Base-by-base conservation (phyloP, 306 rosid species). In the Ochetophila trinervis region DNA sequence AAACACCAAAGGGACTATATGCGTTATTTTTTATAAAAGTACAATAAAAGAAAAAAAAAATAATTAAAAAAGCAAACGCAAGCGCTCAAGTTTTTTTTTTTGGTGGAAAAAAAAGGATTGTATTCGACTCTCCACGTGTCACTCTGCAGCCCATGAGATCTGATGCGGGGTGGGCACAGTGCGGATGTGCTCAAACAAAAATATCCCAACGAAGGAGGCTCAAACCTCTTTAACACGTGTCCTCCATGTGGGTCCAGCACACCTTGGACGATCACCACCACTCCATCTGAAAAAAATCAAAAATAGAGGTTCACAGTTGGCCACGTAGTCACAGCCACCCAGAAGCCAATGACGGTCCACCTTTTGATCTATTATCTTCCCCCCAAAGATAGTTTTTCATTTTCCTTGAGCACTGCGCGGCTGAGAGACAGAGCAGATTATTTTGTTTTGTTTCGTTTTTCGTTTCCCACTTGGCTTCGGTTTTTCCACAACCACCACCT, bases 291-390 rank as follows among this genome's bases (percentile, higher is more conserved):
- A 24, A 24, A 65, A 52, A 62, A 65, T 59, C 69, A 56, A 32
- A 78, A 71, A 1, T 27, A 49, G 70, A 70, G 88, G 90, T 66
- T 11, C 20, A 57, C 0, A 62, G 2, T 4, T 1, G 0, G 63
- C 84, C 94, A 87, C 88, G 78, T 84, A 78, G 65, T 5, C 47
- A 1, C 1, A 2, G 2, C 51, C 65, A 20, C 47, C 61, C 51
- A 13, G 27, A 44, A 42, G 44, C 74, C 78, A 82, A 73, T 73
- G 75, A 53, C 82, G 35, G 56, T 72, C 70, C 3, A 18, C 76
- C 81, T 77, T 74, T 75, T 53, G 86, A 87, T 83, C 74, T 42
- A 32, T 24, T 15, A 32, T 36, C 62, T 45, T 13, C 30, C 6
- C 30, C 23, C 55, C 3, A 7, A 55, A 63, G 62, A 73, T 58